These are phyloP conservation scores for Neohortaea acidophila DNA, from an alignment of 495 filamentous ascomycete species.

Conservation along the genomic window DNA sequence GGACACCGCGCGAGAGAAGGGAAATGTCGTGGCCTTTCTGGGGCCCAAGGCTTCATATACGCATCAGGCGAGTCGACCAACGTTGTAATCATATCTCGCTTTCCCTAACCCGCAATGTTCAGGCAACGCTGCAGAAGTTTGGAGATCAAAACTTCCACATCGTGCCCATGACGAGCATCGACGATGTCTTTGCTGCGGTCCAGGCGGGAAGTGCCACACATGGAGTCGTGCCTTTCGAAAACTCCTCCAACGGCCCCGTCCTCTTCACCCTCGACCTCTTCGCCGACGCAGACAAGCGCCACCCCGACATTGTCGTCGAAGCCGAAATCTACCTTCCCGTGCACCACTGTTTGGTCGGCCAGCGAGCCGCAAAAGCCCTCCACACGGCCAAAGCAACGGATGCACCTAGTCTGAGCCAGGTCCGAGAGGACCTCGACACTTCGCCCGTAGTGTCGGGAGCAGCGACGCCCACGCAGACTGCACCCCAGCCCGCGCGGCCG, in stretches of 20 bases:
- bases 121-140: conserved; percentile 25
- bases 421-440: not conserved
- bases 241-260: conserved; percentile 85
- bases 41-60: conserved; percentile 76
- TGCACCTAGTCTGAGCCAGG: too few species aligned
- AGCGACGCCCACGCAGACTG: conserved; percentile 12
- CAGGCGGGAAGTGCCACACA: conserved; percentile 45
- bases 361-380: not conserved
- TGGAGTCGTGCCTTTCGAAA: conserved; percentile 90
- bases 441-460: conserved; percentile 8
- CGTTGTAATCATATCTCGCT: not conserved
- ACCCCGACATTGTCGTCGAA: conserved; percentile 53
- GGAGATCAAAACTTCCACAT: conserved; percentile 11
- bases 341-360: conserved; percentile 65
- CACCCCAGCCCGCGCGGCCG: conserved; percentile 16
- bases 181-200: conserved; percentile 66
- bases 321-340: conserved; percentile 73
- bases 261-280: conserved; percentile 77
- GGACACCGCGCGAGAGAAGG: not conserved
- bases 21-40: conserved; percentile 52
- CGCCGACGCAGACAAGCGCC: conserved; percentile 46
- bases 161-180: conserved; percentile 23
- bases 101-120: not conserved
- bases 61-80: conserved; percentile 55
- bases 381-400: too few species aligned